Evolutionary conservation across 2,329 filamentous ascomycete species (phyloP), one percentile per base, ranked within the genome.

Genomic region (Pyrenochaeta sp.): DNA sequence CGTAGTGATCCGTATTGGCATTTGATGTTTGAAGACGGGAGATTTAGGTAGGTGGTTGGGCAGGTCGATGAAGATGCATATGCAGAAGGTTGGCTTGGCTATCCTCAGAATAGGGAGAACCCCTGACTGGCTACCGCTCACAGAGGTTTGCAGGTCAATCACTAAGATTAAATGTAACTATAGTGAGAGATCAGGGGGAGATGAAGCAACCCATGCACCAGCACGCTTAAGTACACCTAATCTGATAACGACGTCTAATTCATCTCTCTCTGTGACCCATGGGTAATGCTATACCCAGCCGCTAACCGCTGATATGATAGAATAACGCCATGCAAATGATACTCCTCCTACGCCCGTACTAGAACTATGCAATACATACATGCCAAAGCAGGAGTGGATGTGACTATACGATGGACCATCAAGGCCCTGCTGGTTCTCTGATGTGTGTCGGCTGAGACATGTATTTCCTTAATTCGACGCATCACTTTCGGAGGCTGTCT

Each of bases 281-380:
- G 32, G 19, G 32, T 28, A 50, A 59, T 61, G 56, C 56, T 50
- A 64, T 56, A 56, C 60, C 50, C 52, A 50, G 24, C 58, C 51
- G 59, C 63, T 64, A 62, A 66, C 34, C 53, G 56, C 58, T 59
- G 51, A 62, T 50, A 42, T 55, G 52, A 54, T 36, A 54, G 25
- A 45, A 49, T 4, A 61, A 66, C 61, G 57, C 63, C 65, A 53
- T 59, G 30, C 55, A 54, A 53, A 48, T 51, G 50, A 56, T 51
- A 58, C 48, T 55, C 44, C 48, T 53, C 44, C 25, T 53, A 54
- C 52, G 59, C 56, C 54, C 52, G 32, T 50, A 45, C 27, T 15
- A 30, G 37, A 54, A 44, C 52, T 56, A 64, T 62, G 63, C 61
- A 65, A 62, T 56, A 50, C 44, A 37, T 32, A 28, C 40, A 28